Conservation (phyloP, 78 protist genomes). For the Bodo saltans region DNA sequence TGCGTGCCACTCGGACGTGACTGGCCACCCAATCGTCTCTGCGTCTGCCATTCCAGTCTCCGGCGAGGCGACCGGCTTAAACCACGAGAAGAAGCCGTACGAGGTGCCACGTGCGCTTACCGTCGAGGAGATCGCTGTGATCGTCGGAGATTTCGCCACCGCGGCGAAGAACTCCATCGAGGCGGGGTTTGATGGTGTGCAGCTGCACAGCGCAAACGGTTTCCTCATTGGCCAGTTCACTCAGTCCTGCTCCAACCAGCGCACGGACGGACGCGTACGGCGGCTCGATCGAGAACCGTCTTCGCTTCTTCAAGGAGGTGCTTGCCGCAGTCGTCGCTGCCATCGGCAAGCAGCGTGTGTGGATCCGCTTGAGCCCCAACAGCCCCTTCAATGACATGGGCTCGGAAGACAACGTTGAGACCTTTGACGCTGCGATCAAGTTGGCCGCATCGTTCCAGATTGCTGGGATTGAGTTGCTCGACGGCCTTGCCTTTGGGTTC, state of each 20-base stretch:
- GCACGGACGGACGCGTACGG: conserved; percentile 81
- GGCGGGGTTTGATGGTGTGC: conserved; percentile 84
- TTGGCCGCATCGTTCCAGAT: not conserved
- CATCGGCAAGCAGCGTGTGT: not conserved
- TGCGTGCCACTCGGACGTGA: conserved; percentile 19
- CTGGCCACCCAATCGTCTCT: not conserved
- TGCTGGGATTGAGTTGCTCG: not conserved
- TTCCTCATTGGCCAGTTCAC: conserved; percentile 68
- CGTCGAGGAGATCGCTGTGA: not conserved
- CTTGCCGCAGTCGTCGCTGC: conserved; percentile 27
- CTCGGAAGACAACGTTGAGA: not conserved
- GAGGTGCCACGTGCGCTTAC: not conserved
- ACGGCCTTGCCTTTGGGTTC: conserved; percentile 4
- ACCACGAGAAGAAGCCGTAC: not conserved
- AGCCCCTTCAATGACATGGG: too few species aligned
- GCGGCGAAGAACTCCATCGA: conserved; percentile 52
- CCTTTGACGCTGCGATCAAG: not conserved
- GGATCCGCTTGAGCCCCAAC: conserved; percentile 28
- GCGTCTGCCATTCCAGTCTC: not conserved
- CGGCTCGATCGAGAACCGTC: conserved; percentile 66
- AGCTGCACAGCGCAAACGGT: conserved; percentile 86
- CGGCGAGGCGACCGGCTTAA: not conserved
- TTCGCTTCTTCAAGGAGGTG: conserved; percentile 47
- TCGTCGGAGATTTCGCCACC: conserved; percentile 20
- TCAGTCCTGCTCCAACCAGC: conserved; percentile 46